Percentiles rank a stretch among this genome's conserved stretches.
These are phyloP conservation scores for Kazachstania africana DNA, from an alignment of 805 yeast species.

Conservation along the genomic window DNA sequence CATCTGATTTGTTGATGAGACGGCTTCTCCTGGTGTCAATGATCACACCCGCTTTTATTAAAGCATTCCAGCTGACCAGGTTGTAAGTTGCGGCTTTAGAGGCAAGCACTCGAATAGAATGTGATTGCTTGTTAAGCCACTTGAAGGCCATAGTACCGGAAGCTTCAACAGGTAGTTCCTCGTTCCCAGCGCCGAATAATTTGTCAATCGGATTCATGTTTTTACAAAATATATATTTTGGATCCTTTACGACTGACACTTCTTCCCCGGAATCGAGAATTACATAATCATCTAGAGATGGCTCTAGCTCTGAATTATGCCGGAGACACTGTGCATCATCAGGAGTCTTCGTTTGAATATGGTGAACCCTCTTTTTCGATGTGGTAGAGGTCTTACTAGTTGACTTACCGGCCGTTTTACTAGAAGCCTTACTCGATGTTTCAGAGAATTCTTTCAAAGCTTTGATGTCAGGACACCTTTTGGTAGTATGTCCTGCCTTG, in stretches of 20 bases:
- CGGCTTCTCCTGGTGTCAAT: background rate
- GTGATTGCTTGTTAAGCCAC: background rate
- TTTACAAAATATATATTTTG: background rate
- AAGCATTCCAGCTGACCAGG: background rate
- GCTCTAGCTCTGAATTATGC: background rate
- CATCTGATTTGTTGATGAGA: background rate
- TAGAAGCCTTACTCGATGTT: too few relatives aligned
- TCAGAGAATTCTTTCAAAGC: too few relatives aligned
- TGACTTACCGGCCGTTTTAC: too few relatives aligned
- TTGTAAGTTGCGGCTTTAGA: background rate
- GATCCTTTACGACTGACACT: background rate
- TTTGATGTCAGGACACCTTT: background rate
- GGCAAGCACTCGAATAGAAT: background rate
- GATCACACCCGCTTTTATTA: background rate
- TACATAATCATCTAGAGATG: background rate
- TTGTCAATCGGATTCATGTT: background rate
- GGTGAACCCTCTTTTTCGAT: background rate
- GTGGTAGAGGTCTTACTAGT: background rate
- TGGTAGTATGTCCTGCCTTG: background rate
- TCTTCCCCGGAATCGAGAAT: constrained; percentile 1
- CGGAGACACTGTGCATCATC: background rate
- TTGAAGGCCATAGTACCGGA: background rate
- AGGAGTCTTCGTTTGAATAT: background rate
- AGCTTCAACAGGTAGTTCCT: background rate
- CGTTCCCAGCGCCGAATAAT: background rate